Conservation (phyloP, 2,329 filamentous ascomycete species). For the Fusarium sp. region DNA sequence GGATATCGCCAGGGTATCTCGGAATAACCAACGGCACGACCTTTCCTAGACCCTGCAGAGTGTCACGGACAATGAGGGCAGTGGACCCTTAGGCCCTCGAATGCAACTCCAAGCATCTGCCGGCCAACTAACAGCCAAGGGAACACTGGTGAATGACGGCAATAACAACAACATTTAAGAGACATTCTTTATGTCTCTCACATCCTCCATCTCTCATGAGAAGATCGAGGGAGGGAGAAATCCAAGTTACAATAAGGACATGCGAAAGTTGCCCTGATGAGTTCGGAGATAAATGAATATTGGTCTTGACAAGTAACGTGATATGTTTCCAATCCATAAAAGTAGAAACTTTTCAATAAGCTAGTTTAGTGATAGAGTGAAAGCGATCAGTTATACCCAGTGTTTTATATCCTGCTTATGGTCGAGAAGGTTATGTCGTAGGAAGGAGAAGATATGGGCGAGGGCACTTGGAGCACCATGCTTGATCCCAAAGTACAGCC, state of each 20-base stretch:
- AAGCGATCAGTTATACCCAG: not conserved
- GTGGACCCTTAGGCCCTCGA: not conserved
- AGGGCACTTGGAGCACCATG: not conserved
- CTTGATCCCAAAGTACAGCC: not conserved
- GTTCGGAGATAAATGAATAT: not conserved
- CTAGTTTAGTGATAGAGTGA: not conserved
- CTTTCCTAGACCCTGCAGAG: conserved; percentile 14
- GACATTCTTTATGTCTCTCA: conserved; percentile 42
- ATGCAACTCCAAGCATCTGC: not conserved
- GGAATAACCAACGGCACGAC: conserved; percentile 5
- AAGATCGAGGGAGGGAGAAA: conserved; percentile 48
- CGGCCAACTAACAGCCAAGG: conserved; percentile 9
- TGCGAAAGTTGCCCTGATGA: not conserved
- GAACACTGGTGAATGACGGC: conserved; percentile 19
- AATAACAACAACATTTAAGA: conserved; percentile 23
- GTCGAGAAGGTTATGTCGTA: not conserved
- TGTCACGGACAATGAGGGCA: conserved; percentile 36
- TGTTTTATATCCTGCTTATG: not conserved
- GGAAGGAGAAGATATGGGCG: not conserved
- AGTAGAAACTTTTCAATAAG: not conserved
- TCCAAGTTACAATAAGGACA: not conserved
- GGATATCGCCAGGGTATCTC: not conserved
- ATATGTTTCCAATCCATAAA: rapidly evolving
- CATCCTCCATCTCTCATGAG: conserved; percentile 42
- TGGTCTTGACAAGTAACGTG: not conserved